Conservation (phyloP, 345 rosid genomes). For the Balakata baccata region DNA sequence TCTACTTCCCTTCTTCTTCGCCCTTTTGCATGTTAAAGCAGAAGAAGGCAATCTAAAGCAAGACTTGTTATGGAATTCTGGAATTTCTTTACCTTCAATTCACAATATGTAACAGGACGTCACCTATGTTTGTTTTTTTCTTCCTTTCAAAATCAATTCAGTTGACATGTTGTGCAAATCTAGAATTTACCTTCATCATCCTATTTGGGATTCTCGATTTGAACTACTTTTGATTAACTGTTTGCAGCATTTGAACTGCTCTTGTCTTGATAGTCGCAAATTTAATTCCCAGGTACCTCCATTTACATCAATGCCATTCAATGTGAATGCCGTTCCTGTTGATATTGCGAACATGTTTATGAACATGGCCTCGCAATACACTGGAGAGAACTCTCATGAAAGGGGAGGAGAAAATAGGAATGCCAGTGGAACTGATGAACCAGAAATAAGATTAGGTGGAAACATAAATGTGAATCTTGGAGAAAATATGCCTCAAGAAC, state of each 20-base stretch:
- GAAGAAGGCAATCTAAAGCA: background rate
- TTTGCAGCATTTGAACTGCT: slow-evolving; percentile 26
- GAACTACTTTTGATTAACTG: background rate
- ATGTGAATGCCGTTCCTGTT: slow-evolving; percentile 22
- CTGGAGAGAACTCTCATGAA: slow-evolving; percentile 37
- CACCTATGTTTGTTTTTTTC: background rate
- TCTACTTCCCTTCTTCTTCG: background rate
- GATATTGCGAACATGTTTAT: slow-evolving; percentile 39
- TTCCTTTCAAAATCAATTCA: background rate
- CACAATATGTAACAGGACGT: too few species aligned
- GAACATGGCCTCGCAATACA: slow-evolving; percentile 35
- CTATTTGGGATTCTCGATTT: too few species aligned
- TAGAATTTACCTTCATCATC: background rate
- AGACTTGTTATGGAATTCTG: background rate
- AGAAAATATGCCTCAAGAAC: slow-evolving; percentile 46
- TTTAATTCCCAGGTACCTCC: slow-evolving; percentile 31
- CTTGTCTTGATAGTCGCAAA: slow-evolving; percentile 33
- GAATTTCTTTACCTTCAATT: background rate
- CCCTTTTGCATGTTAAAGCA: background rate
- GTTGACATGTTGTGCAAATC: background rate
- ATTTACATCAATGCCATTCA: slow-evolving; percentile 34
- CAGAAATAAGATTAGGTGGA: slow-evolving; percentile 42
- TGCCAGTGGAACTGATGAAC: slow-evolving; percentile 27
- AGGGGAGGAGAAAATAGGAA: slow-evolving; percentile 31
- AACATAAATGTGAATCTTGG: slow-evolving; percentile 41